A percentile compares a stretch with the other conserved stretches of the same genome.
phyloP scores from a whole-genome alignment of 2,329 filamentous ascomycete species.

The Cordyceps javanica region DNA sequence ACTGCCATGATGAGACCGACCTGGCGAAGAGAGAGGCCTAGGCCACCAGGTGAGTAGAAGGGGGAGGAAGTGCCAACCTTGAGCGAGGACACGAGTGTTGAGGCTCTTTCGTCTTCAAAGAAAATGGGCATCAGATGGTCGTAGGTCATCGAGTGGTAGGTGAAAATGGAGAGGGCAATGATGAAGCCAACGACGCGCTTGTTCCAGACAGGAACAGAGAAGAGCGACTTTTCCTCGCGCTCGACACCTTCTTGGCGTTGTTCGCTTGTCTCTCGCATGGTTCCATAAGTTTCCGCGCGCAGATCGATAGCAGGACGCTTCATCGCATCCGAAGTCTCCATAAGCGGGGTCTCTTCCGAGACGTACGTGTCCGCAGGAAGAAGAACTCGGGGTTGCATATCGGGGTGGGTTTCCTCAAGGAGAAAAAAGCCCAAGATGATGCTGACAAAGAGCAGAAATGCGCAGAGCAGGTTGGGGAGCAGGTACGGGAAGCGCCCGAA shows the following conservation, averaged over 20 bases:
- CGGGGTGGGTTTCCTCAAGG: slow-evolving; percentile 83
- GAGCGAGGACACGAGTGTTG: slow-evolving; percentile 29
- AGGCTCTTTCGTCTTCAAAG: slow-evolving; percentile 66
- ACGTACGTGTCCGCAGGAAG: slow-evolving; percentile 44
- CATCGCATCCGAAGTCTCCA: slow-evolving; percentile 68
- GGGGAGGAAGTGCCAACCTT: slow-evolving; percentile 29
- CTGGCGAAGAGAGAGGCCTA: slow-evolving; percentile 55
- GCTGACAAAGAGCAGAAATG: slow-evolving; percentile 67
- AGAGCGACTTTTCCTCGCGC: slow-evolving; percentile 28
- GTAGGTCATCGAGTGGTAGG: slow-evolving; percentile 92
- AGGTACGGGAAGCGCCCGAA: slow-evolving; percentile 81
- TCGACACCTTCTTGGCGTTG: slow-evolving; percentile 39
- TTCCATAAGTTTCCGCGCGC: slow-evolving; percentile 73
- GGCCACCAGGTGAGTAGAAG: slow-evolving; percentile 54
- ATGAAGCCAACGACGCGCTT: slow-evolving; percentile 68
- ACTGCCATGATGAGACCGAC: slow-evolving; percentile 57
- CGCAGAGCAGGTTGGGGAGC: slow-evolving; percentile 82
- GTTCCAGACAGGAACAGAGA: slow-evolving; percentile 40
- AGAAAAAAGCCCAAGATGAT: slow-evolving; percentile 75
- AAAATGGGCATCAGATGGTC: slow-evolving; percentile 91
- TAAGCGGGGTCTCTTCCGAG: slow-evolving; percentile 65
- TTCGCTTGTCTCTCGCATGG: slow-evolving; percentile 46
- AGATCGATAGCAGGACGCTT: slow-evolving; percentile 68
- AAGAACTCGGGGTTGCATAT: slow-evolving; percentile 55
- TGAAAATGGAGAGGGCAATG: slow-evolving; percentile 80